These are phyloP conservation scores for Tillandsia leiboldiana DNA, from an alignment of 176 grass and related monocot species.

Conservation along the genomic window DNA sequence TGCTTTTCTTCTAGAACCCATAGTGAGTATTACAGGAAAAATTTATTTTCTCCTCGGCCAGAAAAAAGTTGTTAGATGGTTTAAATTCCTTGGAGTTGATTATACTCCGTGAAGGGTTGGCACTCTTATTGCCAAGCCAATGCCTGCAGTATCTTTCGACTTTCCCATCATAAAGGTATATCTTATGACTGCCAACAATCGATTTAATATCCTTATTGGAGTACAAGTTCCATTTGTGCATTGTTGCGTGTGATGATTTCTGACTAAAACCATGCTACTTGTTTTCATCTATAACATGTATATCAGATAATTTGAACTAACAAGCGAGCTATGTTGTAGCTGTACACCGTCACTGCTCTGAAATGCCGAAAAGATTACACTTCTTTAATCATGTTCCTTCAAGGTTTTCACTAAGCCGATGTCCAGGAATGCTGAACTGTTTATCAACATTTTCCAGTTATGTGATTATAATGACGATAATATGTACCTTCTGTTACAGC, in stretches of 20 bases:
- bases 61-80: constrained; percentile 20
- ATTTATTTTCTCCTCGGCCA: constrained; percentile 26
- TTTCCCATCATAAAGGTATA: background rate
- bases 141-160: background rate
- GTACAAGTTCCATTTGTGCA: background rate
- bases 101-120: background rate
- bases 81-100: constrained; percentile 7
- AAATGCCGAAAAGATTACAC: background rate
- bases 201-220: constrained; percentile 3
- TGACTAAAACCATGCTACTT: background rate
- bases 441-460: too few species aligned
- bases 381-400: background rate
- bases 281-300: background rate
- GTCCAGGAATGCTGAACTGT: too few species aligned
- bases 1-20: constrained; percentile 52
- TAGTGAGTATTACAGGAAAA: constrained; percentile 43
- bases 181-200: background rate
- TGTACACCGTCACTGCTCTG: background rate
- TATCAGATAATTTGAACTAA: background rate
- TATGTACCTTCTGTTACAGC: too few species aligned
- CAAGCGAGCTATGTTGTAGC: background rate
- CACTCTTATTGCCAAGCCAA: background rate
- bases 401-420: too few species aligned
- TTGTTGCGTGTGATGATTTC: background rate
- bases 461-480: too few species aligned